Conservation (phyloP, 2,329 filamentous ascomycete species). For the Scorias spongiosa region DNA sequence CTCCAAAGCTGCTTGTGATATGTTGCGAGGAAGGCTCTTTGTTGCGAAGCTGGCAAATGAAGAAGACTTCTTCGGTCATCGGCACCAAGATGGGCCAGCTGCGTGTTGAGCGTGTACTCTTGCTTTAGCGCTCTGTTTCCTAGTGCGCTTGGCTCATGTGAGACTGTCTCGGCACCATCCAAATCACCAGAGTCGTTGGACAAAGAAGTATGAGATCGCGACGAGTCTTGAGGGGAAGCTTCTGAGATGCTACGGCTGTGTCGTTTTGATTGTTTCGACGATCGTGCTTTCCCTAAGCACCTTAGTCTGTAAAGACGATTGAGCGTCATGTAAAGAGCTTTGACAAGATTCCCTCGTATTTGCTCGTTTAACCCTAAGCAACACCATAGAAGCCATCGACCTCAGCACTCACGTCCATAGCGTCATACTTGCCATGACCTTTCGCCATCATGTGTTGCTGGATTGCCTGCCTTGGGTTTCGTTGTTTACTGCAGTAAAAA, state of each 20-base stretch:
- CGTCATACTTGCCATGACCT: slow-evolving; percentile 27
- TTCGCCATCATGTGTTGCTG: slow-evolving; percentile 38
- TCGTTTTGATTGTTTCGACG: not conserved
- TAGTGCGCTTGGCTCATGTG: not conserved
- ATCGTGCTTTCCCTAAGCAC: not conserved
- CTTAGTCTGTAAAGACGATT: not conserved
- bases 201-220: not conserved
- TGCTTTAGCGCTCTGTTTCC: slow-evolving; percentile 2
- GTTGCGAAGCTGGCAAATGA: slow-evolving; percentile 2
- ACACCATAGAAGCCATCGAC: slow-evolving; percentile 2
- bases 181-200: not conserved
- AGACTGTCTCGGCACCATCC: not conserved
- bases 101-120: slow-evolving; percentile 1
- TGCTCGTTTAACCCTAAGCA: not conserved
- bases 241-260: not conserved
- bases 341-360: not conserved
- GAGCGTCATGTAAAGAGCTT: not conserved
- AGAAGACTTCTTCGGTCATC: slow-evolving; percentile 2
- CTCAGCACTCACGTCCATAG: slow-evolving; percentile 1
- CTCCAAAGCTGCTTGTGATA: slow-evolving; percentile 2
- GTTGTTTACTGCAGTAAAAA: slow-evolving; percentile 33
- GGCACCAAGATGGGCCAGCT: slow-evolving; percentile 1
- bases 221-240: not conserved
- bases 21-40: slow-evolving; percentile 1
- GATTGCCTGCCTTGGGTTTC: slow-evolving; percentile 28